Evolutionary conservation across 2,329 filamentous ascomycete species (phyloP).

Genomic region (Xylariaceae sp.): DNA sequence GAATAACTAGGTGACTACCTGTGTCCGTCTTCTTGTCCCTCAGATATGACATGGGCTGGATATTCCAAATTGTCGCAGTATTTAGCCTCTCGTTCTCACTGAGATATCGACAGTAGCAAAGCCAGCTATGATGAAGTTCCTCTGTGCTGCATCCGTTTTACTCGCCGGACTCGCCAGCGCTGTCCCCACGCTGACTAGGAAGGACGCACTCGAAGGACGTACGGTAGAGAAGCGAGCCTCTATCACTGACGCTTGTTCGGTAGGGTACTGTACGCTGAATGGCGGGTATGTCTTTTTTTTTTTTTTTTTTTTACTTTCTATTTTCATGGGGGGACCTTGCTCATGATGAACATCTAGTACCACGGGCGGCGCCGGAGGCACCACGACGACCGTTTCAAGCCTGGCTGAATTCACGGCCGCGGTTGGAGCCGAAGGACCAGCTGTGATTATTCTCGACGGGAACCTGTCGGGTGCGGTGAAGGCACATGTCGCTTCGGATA

Average conservation of each 20-base stretch:
- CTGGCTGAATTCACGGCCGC: constrained; percentile 43
- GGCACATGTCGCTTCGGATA: constrained; percentile 40
- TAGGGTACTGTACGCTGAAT: constrained; percentile 35
- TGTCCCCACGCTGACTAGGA: constrained; percentile 28
- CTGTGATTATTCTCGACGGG: constrained; percentile 39
- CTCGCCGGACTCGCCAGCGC: constrained; percentile 29
- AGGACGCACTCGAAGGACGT: constrained; percentile 24
- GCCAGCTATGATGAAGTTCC: constrained; percentile 13
- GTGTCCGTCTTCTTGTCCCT: not conserved
- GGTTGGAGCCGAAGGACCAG: constrained; percentile 39
- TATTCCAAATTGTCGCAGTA: not conserved
- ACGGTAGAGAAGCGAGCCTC: constrained; percentile 33
- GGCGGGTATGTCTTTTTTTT: constrained; percentile 14
- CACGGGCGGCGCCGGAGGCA: constrained; percentile 45
- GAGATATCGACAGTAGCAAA: not conserved
- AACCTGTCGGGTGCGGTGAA: constrained; percentile 36
- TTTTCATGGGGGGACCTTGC: not conserved
- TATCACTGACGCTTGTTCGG: constrained; percentile 33
- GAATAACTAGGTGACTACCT: not conserved
- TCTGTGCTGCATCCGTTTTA: constrained; percentile 15
- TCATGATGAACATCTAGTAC: constrained; percentile 33
- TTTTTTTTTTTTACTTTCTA: not conserved
- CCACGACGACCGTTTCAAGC: constrained; percentile 44
- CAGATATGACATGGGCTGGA: not conserved
- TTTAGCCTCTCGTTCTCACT: not conserved